These are phyloP conservation scores for Dryas octopetala DNA, from an alignment of 306 rosid genomes.

Conservation along the genomic window DNA sequence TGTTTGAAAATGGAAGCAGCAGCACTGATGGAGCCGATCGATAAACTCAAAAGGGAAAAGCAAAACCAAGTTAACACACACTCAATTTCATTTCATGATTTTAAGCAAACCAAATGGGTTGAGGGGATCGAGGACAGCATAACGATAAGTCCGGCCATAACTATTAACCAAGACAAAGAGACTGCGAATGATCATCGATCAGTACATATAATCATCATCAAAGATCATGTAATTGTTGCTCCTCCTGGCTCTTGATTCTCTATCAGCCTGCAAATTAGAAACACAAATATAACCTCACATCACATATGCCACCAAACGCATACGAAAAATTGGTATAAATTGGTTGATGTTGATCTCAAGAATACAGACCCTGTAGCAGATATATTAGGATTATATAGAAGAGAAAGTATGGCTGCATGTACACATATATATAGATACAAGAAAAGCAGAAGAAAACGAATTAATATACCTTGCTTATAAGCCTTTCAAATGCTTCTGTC, in stretches of 20 bases:
- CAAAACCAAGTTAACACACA: background rate
- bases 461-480: conserved; percentile 61
- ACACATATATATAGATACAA: too few relatives aligned
- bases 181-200: background rate
- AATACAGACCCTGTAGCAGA: too few relatives aligned
- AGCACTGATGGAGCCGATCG: too few relatives aligned
- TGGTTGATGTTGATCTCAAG: too few relatives aligned
- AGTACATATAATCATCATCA: conserved; percentile 65
- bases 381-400: too few relatives aligned
- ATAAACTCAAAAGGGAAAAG: too few relatives aligned
- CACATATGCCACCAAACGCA: background rate
- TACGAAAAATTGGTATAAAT: too few relatives aligned
- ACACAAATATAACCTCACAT: background rate
- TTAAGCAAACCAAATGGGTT: background rate
- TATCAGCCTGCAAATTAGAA: conserved; percentile 54
- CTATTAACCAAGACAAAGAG: background rate
- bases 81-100: background rate
- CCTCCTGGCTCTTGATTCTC: conserved; percentile 64
- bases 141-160: too few relatives aligned
- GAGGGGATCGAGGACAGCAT: background rate
- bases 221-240: conserved; percentile 65
- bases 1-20: too few relatives aligned
- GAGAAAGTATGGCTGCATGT: too few relatives aligned
- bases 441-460: too few relatives aligned
- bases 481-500: conserved; percentile 78